Evolutionary conservation across 805 yeast species (phyloP).

Genomic region (Schwanniomyces pseudopolymorphus): DNA sequence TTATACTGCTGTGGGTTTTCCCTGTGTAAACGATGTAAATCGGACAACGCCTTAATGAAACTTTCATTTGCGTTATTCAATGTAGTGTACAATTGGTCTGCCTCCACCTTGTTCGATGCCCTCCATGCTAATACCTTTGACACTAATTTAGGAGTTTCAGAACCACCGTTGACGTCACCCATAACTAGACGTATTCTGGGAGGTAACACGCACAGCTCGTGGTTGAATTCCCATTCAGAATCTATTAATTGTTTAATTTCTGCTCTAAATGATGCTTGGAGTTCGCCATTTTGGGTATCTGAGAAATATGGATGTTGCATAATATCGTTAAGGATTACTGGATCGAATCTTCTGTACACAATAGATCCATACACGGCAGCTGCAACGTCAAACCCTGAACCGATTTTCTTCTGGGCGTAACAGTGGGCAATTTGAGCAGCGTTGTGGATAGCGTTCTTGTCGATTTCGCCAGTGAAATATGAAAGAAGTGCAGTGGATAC

Average conservation of each 20-base stretch:
- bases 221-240: constrained; percentile 61
- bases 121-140: constrained; percentile 74
- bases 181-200: constrained; percentile 66
- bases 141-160: constrained; percentile 92
- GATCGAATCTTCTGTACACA: constrained; percentile 72
- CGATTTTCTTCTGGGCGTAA: constrained; percentile 90
- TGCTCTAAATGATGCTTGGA: constrained; percentile 1
- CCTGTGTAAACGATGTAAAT: constrained; percentile 33
- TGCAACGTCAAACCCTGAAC: constrained; percentile 97
- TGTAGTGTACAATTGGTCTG: constrained; percentile 50
- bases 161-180: constrained; percentile 94
- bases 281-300: constrained; percentile 17
- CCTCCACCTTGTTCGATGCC: constrained; percentile 46
- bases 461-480: constrained; percentile 39
- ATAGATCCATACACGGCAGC: constrained; percentile 93
- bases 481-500: constrained; percentile 68
- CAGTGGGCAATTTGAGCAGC: constrained; percentile 89
- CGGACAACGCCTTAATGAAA: constrained; percentile 49
- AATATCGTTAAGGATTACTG: constrained; percentile 45
- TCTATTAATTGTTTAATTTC: constrained; percentile 39
- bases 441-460: constrained; percentile 60
- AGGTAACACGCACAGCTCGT: constrained; percentile 62
- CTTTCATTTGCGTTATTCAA: constrained; percentile 60
- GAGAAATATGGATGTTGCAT: constrained; percentile 18
- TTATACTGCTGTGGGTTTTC: constrained; percentile 37